A percentile compares a stretch with the other conserved stretches of the same genome.
These are phyloP conservation scores for Penicillium cinerascens DNA, from an alignment of 495 filamentous ascomycete species.

Conservation along the genomic window DNA sequence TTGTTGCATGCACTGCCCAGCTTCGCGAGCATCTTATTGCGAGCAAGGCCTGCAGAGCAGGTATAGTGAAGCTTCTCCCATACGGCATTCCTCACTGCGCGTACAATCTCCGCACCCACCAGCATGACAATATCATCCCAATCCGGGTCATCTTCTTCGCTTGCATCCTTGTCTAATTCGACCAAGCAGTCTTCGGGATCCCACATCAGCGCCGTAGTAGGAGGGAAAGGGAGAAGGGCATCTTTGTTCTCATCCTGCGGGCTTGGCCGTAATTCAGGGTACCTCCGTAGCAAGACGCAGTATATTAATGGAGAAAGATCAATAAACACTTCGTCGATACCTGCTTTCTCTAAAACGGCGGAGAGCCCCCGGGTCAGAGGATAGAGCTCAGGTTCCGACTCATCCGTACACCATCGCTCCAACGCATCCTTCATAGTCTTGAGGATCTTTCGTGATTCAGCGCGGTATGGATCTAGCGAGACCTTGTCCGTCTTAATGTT, in stretches of 20 bases:
- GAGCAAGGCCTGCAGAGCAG: slow-evolving; percentile 81
- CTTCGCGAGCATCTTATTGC: slow-evolving; percentile 95
- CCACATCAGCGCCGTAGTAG: slow-evolving; percentile 78
- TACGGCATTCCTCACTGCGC: slow-evolving; percentile 65
- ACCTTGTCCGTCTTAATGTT: slow-evolving; percentile 89
- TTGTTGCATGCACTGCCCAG: slow-evolving; percentile 87
- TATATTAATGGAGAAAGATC: slow-evolving; percentile 84
- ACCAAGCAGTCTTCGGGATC: slow-evolving; percentile 67
- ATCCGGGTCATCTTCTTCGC: slow-evolving; percentile 78
- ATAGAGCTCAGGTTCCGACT: slow-evolving; percentile 27
- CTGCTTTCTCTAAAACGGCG: slow-evolving; percentile 78
- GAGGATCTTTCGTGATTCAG: slow-evolving; percentile 79
- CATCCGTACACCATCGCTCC: slow-evolving; percentile 24
- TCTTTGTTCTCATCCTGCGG: slow-evolving; percentile 67
- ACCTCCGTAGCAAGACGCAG: slow-evolving; percentile 68
- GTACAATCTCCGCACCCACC: slow-evolving; percentile 83
- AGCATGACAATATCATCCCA: slow-evolving; percentile 94
- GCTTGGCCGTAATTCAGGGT: slow-evolving; percentile 65
- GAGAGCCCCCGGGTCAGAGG: slow-evolving; percentile 49
- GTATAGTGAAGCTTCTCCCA: slow-evolving; percentile 74
- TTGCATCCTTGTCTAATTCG: slow-evolving; percentile 67
- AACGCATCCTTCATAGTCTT: slow-evolving; percentile 74
- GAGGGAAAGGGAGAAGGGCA: slow-evolving; percentile 68
- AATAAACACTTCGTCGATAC: slow-evolving; percentile 88
- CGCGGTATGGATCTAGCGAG: slow-evolving; percentile 86